Conservation (phyloP, 352 stramenopile genomes). For the Paralagenidium karlingii region DNA sequence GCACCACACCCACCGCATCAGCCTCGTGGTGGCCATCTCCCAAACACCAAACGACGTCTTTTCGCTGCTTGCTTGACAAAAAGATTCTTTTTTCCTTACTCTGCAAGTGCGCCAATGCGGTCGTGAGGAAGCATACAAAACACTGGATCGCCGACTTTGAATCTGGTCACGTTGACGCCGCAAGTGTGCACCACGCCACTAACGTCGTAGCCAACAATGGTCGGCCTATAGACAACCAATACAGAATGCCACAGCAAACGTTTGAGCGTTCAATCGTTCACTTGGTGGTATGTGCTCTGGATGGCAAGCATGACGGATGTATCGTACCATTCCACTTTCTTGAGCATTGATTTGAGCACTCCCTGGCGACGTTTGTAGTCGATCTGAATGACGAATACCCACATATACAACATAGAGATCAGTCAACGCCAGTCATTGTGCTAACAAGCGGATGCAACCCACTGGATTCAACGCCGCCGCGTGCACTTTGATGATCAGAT, state of each 20-base stretch:
- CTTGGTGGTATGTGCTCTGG: too few relatives aligned
- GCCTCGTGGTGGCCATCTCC: too few relatives aligned
- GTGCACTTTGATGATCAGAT: conserved; percentile 55
- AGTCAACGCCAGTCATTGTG: not conserved
- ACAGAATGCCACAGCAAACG: too few relatives aligned
- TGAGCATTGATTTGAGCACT: conserved; percentile 50
- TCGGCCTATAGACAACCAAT: conserved; percentile 20
- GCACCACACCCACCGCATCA: too few relatives aligned
- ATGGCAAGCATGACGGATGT: too few relatives aligned
- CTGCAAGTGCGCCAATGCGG: conserved; percentile 43
- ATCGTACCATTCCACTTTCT: conserved; percentile 12
- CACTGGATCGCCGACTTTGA: conserved; percentile 43
- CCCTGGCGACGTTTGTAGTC: conserved; percentile 75
- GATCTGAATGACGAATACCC: conserved; percentile 18
- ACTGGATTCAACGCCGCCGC: conserved; percentile 52
- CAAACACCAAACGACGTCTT: too few relatives aligned
- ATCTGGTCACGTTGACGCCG: conserved; percentile 39
- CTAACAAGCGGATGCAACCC: not conserved
- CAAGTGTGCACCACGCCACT: conserved; percentile 42
- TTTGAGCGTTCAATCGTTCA: too few relatives aligned
- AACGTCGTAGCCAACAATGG: conserved; percentile 60
- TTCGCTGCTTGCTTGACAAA: too few relatives aligned
- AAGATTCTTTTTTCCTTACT: conserved; percentile 27
- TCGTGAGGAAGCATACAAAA: conserved; percentile 62
- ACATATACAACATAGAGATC: conserved; percentile 2